These are phyloP conservation scores for Xylaria curta DNA, from an alignment of 495 filamentous ascomycete species.

Conservation along the genomic window DNA sequence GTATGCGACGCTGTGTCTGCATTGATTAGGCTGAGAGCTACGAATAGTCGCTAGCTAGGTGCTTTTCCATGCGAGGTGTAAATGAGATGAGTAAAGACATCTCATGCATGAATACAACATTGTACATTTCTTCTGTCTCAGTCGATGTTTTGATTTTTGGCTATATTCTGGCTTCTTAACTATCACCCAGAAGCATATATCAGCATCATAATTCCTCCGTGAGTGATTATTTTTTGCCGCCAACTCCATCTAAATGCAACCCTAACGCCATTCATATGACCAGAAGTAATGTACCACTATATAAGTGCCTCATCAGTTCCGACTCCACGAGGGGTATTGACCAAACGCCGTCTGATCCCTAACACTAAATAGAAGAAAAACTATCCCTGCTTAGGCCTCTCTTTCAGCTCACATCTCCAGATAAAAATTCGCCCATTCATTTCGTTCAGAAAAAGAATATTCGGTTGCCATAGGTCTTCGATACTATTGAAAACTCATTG, in stretches of 20 bases:
- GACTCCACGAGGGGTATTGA: constrained; percentile 16
- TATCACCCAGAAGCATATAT: neutral
- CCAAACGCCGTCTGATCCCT: constrained; percentile 14
- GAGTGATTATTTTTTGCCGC: neutral
- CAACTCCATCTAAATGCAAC: constrained; percentile 10
- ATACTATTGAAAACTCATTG: constrained; percentile 37
- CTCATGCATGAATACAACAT: constrained; percentile 18
- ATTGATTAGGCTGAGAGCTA: neutral
- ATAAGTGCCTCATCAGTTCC: neutral
- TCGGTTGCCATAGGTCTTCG: neutral
- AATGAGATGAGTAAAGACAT: neutral
- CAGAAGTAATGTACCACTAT: neutral
- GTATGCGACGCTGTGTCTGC: neutral
- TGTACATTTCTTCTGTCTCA: constrained; percentile 24
- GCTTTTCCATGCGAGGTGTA: neutral
- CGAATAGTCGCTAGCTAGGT: neutral
- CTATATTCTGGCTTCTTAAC: neutral
- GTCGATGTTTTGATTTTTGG: neutral
- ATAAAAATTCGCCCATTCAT: neutral
- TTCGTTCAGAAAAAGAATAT: neutral
- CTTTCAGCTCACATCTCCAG: neutral
- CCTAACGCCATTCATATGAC: constrained; percentile 15
- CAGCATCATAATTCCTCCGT: neutral
- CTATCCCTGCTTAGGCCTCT: neutral
- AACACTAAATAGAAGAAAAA: neutral